Evolutionary conservation across 2,329 filamentous ascomycete genomes (phyloP).

Genomic region (Neoscytalidium dimidiatum): DNA sequence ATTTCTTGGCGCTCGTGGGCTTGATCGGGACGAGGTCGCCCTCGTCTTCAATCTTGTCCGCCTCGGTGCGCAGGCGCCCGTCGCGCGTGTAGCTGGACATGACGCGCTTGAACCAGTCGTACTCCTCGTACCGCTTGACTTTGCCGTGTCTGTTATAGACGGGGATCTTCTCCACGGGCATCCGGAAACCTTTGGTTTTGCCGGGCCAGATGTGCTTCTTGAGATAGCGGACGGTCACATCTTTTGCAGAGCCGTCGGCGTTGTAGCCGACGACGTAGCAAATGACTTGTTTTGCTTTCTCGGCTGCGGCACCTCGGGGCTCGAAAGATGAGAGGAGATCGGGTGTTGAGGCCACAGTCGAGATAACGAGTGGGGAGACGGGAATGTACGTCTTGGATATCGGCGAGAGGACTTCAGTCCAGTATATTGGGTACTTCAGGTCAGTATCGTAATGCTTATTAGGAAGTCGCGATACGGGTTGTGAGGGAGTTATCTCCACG

Average conservation of each 20-base stretch:
- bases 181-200: conserved; percentile 81
- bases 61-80: conserved; percentile 59
- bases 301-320: conserved; percentile 78
- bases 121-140: conserved; percentile 72
- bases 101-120: conserved; percentile 85
- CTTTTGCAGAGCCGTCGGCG: conserved; percentile 84
- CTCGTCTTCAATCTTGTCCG: conserved; percentile 77
- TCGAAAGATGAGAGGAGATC: conserved; percentile 75
- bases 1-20: conserved; percentile 63
- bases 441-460: conserved; percentile 69
- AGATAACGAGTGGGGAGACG: conserved; percentile 63
- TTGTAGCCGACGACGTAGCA: conserved; percentile 86
- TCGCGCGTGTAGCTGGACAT: conserved; percentile 71
- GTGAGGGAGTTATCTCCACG: conserved; percentile 56
- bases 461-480: conserved; percentile 37
- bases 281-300: conserved; percentile 85
- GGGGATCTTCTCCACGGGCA: conserved; percentile 77
- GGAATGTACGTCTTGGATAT: conserved; percentile 76
- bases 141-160: conserved; percentile 78
- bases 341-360: conserved; percentile 46
- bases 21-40: conserved; percentile 74
- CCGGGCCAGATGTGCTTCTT: conserved; percentile 81
- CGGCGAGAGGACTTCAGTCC: conserved; percentile 86
- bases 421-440: conserved; percentile 84
- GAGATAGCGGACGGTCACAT: conserved; percentile 90